Conservation (phyloP, 306 rosid genomes). For the Corylus avellana region DNA sequence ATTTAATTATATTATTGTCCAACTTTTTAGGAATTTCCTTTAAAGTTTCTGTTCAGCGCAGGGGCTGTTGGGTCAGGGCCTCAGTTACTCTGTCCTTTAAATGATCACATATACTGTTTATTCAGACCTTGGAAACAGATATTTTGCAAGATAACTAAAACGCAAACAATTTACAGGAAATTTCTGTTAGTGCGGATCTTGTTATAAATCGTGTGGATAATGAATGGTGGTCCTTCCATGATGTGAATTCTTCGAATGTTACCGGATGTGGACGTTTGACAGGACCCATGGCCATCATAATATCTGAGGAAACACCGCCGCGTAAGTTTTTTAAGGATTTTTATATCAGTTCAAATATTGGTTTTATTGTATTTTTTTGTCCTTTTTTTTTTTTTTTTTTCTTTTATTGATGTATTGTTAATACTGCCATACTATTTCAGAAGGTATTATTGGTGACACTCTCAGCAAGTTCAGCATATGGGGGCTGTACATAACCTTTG, state of each 20-base stretch:
- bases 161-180: conserved; percentile 51
- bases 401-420: not conserved
- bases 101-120: conserved; percentile 1
- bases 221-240: conserved; percentile 90
- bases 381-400: not conserved
- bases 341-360: not conserved
- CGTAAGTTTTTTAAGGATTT: conserved; percentile 56
- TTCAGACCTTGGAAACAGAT: not conserved
- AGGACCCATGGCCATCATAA: conserved; percentile 82
- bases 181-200: conserved; percentile 65
- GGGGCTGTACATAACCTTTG: conserved; percentile 99
- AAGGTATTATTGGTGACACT: conserved; percentile 98
- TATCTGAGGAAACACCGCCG: conserved; percentile 97
- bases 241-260: conserved; percentile 53
- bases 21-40: too few species aligned
- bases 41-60: too few species aligned
- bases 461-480: conserved; percentile 99
- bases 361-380: not conserved
- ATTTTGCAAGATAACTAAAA: conserved; percentile 24
- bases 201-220: conserved; percentile 55
- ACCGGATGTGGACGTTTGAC: conserved; percentile 69
- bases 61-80: too few species aligned
- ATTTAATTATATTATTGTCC: too few species aligned
- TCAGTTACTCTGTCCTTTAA: not conserved
- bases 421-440: conserved; percentile 47